These are phyloP conservation scores for Sordariomycetes sp. DNA, from an alignment of 2,329 filamentous ascomycete species.

Conservation along the genomic window DNA sequence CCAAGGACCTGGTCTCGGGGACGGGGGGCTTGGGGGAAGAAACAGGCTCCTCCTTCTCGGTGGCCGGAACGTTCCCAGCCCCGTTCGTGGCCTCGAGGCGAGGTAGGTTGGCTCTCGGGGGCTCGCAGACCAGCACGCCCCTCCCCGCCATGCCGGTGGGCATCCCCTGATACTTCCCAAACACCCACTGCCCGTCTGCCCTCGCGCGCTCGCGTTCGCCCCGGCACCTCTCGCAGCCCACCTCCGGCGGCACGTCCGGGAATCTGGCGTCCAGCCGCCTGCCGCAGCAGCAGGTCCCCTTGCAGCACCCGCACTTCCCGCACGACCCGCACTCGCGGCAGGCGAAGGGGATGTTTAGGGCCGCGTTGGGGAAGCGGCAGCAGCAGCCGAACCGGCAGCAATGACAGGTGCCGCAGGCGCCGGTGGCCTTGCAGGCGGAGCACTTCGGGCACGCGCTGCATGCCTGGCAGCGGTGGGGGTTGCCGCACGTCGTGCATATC, in stretches of 20 bases:
- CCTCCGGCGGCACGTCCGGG: background rate
- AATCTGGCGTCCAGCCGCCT: background rate
- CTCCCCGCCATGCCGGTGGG: background rate
- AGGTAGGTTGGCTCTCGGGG: background rate
- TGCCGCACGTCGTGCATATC: background rate
- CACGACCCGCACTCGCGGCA: background rate
- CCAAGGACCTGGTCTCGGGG: no score
- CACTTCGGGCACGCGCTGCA: background rate
- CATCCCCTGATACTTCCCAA: background rate
- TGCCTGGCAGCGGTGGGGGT: background rate
- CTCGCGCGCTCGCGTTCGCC: background rate
- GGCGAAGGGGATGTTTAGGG: background rate
- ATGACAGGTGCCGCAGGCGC: background rate
- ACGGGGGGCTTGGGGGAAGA: no score
- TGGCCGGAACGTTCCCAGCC: no score
- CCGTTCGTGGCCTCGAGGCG: background rate
- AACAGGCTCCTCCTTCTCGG: no score
- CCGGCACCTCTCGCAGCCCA: background rate
- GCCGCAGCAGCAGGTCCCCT: background rate
- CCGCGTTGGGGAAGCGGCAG: background rate
- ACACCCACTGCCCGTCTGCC: background rate
- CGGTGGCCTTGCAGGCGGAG: background rate
- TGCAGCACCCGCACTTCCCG: background rate
- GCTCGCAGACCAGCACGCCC: background rate
- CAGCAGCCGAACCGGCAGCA: slow-evolving; percentile 3